Evolutionary conservation across 805 yeast genomes (phyloP).

Genomic region (Brettanomyces sp.): DNA sequence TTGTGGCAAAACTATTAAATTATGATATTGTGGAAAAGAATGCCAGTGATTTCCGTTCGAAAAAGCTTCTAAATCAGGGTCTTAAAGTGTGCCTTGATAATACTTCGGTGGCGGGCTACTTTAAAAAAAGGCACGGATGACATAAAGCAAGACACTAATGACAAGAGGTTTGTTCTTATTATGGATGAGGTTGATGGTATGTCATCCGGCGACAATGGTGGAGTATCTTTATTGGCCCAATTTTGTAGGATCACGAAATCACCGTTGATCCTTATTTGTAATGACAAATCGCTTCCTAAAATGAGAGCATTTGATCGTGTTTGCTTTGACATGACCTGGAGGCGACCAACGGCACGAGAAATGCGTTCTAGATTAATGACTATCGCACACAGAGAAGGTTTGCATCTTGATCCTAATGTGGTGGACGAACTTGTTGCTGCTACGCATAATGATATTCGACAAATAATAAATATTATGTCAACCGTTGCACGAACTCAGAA

Average conservation of each 20-base stretch:
- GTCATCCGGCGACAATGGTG: conserved; percentile 99
- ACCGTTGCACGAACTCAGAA: conserved; percentile 72
- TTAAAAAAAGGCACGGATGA: conserved; percentile 26
- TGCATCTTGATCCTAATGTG: conserved; percentile 69
- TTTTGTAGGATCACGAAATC: conserved; percentile 78
- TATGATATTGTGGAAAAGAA: conserved; percentile 70
- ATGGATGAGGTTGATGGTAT: conserved; percentile 99
- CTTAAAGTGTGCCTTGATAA: conserved; percentile 68
- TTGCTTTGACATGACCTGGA: conserved; percentile 70
- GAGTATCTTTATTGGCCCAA: conserved; percentile 88
- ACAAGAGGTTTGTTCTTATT: conserved; percentile 64
- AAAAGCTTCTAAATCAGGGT: conserved; percentile 58
- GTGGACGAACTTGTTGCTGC: conserved; percentile 79
- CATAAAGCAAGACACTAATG: conserved; percentile 9
- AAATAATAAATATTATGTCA: conserved; percentile 81
- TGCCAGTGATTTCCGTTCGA: conserved; percentile 87
- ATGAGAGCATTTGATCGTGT: conserved; percentile 92
- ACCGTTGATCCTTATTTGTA: conserved; percentile 89
- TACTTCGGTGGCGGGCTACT: conserved; percentile 75
- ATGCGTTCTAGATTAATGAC: conserved; percentile 81
- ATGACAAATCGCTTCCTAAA: conserved; percentile 85
- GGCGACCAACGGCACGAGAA: conserved; percentile 80
- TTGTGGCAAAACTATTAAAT: conserved; percentile 60
- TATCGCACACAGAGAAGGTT: conserved; percentile 76
- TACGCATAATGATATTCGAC: conserved; percentile 88